Base-by-base conservation (phyloP, 768 basidiomycete species). In the Lentinula edodes region DNA sequence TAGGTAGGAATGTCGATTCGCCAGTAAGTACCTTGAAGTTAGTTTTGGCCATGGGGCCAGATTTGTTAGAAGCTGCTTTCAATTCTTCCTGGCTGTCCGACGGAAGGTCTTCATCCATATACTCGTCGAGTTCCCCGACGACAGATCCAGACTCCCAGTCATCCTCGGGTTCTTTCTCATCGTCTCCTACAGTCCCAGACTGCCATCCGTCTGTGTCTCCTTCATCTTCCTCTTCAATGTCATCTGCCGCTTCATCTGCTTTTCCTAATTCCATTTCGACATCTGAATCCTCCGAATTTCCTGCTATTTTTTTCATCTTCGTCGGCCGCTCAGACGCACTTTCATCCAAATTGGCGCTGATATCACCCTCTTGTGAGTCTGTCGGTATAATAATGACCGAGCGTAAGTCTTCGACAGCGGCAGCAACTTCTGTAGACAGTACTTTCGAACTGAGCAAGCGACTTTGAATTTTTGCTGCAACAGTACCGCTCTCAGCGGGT, bases 1-100 rank as follows among this genome's bases (percentile, higher is more conserved):
- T 90, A 28, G 97, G 96, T 2, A 98, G 80, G 76, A 98, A 99
- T 1, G 85, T 81, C 60, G 88, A 81, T 66, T 79, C 67, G 61
- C 69, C 68, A 51, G 70, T 67, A 16, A 66, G 50, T 16, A 70
- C 52, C 55, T 68, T 70, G 38, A 64, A 36, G 15, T 70, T 67
- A 18, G 60, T 46, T 51, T 63, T 68, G 62, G 10, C 66, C 65
- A 39, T 63, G 68, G 60, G 61, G 12, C 60, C 67, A n/a, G 66
- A 65, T 52, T 65, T 60, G 32, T 70, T 71, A 28, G 58, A 45
- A 59, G 28, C 60, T 59, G 20, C 61, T 55, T 74, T 23, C 70
- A 72, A 74, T 64, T 75, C 78, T 23, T 71, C 70, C 18, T 67
- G 68, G n/a, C 67, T 68, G 32, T 68, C 75, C 15, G 72, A 66